These are phyloP conservation scores for Clavulina sp. DNA, from an alignment of 768 basidiomycete species.

Conservation along the genomic window DNA sequence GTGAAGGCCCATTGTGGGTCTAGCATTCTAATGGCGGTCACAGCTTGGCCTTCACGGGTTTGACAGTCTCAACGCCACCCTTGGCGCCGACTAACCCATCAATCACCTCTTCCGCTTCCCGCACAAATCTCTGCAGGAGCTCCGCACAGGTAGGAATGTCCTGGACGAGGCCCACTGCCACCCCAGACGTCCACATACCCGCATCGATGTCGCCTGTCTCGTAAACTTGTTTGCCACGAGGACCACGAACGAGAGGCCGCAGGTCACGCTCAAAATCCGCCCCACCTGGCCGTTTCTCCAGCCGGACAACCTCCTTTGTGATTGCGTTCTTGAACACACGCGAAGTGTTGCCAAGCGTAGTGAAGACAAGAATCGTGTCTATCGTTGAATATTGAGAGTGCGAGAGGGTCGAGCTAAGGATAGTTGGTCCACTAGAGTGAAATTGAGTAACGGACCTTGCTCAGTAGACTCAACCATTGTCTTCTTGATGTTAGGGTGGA, in stretches of 20 bases:
- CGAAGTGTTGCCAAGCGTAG: conserved; percentile 66
- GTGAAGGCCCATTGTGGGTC: too few relatives aligned
- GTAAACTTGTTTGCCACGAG: conserved; percentile 35
- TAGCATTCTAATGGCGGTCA: too few relatives aligned
- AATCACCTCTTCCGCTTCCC: conserved; percentile 55
- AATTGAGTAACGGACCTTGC: neutral
- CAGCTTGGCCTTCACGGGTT: conserved; percentile 11
- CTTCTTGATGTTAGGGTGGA: conserved; percentile 80
- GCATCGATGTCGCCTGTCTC: conserved; percentile 71
- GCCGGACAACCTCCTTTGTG: conserved; percentile 63
- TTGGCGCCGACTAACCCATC: conserved; percentile 24
- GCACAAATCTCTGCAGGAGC: conserved; percentile 49
- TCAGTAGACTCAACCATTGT: conserved; percentile 52
- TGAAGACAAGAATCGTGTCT: conserved; percentile 69
- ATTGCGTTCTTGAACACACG: conserved; percentile 77
- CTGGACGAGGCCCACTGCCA: conserved; percentile 34
- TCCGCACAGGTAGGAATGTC: conserved; percentile 72
- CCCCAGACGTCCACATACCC: conserved; percentile 56
- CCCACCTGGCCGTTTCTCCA: conserved; percentile 66
- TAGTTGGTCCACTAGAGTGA: too few relatives aligned
- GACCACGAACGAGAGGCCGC: conserved; percentile 31
- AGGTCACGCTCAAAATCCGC: conserved; percentile 81
- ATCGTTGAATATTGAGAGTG: too few relatives aligned
- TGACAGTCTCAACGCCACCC: conserved; percentile 3
- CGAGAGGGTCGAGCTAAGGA: too few relatives aligned